Evolutionary conservation across 2,329 filamentous ascomycete genomes (phyloP), one percentile per base, ranked within the genome.

Genomic region (Penicillium sp.): DNA sequence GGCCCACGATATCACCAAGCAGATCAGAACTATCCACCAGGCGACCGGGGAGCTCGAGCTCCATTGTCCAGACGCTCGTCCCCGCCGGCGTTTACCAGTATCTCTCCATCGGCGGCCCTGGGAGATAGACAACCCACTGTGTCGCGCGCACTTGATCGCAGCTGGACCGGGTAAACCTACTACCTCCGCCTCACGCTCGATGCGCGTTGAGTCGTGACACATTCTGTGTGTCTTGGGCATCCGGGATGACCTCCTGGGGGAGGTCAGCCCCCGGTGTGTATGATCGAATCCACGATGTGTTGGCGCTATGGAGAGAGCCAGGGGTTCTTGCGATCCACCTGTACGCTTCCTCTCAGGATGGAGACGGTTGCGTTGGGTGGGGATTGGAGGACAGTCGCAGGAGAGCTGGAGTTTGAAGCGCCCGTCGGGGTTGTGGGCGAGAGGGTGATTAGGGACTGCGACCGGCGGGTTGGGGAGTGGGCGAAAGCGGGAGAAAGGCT

Each of bases 191-290:
- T 56, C 59, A 61, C 47, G 63, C 51, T 51, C 53, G 49, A 57
- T 54, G 43, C 67, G 67, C 62, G 57, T 68, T 66, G 63, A 62
- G 58, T 68, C 63, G 57, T 67, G 62, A 67, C 62, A 67, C 75
- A 76, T 77, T 60, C 62, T 69, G 67, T 67, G 64, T 63, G 60
- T 65, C 59, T 61, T 58, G 62, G 67, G 63, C 67, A 64, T 67
- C 61, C 64, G 70, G 70, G 73, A 75, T 71, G 73, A 76, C 75
- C 74, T 74, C 74, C 73, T 71, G 54, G 71, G 71, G 72, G 74
- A 76, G 75, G 74, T 75, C 75, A 76, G 71, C 72, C 74, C 74
- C 75, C 73, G 70, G 62, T 49, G 62, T 68, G 61, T 60, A 65
- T 65, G 62, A 66, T 69, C 70, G 65, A 71, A 74, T 75, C 73